A percentile compares a stretch with the other conserved stretches of the same genome.
phyloP scores from a whole-genome alignment of 306 rosid genomes.

The Dryas alaskensis region DNA sequence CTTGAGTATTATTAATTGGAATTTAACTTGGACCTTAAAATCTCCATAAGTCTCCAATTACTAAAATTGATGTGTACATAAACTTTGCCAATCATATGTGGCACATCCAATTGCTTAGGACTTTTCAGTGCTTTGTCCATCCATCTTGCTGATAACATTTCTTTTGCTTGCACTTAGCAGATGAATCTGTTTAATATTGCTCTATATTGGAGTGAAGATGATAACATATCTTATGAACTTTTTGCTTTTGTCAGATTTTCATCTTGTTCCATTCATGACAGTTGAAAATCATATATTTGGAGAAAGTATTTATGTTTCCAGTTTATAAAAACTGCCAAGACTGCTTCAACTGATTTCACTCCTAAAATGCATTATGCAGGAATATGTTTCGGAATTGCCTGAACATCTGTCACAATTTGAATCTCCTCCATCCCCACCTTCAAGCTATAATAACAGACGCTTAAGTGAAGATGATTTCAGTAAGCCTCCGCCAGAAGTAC shows the following conservation, averaged over 20 bases:
- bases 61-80: neutral
- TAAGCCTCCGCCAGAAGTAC: slow-evolving; percentile 74
- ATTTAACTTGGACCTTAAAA: neutral
- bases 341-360: slow-evolving; percentile 1
- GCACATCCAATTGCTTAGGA: neutral
- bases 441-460: slow-evolving; percentile 62
- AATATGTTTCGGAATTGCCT: slow-evolving; percentile 42
- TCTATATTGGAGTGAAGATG: neutral
- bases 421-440: slow-evolving; percentile 75
- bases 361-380: slow-evolving; percentile 37
- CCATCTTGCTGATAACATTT: neutral
- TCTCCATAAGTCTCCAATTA: neutral
- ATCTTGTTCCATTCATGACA: neutral
- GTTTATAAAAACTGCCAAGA: neutral
- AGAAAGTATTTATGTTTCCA: neutral
- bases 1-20: neutral
- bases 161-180: neutral
- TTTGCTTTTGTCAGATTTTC: no score
- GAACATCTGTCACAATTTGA: slow-evolving; percentile 42
- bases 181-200: neutral
- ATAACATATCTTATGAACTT: no score
- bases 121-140: neutral
- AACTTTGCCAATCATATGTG: neutral
- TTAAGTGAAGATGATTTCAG: slow-evolving; percentile 58
- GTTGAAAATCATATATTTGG: slow-evolving; percentile 6